Evolutionary conservation across 1,284 basidiomycete species (phyloP), one percentile per base, ranked within the genome.

Genomic region (Apiotrichum sp.): DNA sequence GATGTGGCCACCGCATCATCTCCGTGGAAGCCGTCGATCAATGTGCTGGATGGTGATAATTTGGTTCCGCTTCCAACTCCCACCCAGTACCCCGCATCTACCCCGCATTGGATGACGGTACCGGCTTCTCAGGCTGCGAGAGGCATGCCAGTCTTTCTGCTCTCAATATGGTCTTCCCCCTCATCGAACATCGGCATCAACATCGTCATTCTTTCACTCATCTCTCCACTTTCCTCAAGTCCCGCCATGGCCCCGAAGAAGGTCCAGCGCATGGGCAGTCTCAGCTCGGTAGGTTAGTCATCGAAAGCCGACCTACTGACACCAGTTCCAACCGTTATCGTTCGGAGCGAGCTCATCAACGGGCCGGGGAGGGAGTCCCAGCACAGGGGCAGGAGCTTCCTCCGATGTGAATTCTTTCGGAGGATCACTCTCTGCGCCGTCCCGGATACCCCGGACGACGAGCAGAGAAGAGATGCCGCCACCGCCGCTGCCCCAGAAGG

Each of bases 251-350:
- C 43, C 33, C 33, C 45, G 16, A 56, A 22, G 39, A 50, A 51
- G 31, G 32, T 34, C 31, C 70, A 66, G 62, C 65, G 62, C 45
- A 40, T 73, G 45, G 59, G 62, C 8, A 66, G 65, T 55, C 56
- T 72, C 45, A 72, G 64, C 59, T 69, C 69, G 33, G 72, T 72
- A 46, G 41, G 1, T 7, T 6, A 7, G 4, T 38, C 3, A 5
- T 7, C 11, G 14, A 22, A 22, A 22, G 22, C 22, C 22, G 36
- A 7, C 6, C 9, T 13, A 48, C 56, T 62, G 49, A 59, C 32
- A 11, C 5, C 49, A 72, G 72, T 68, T 70, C 50, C 70, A 72
- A 40, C 48, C 68, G 3, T 58, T 72, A 39, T 63, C 58, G 51
- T 72, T 72, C 53, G 48, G 36, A 13, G 36, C 55, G 5, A 33